Evolutionary conservation across 208 protist species (phyloP), one percentile per base, ranked within the genome.

Genomic region (Naegleria gruberi): DNA sequence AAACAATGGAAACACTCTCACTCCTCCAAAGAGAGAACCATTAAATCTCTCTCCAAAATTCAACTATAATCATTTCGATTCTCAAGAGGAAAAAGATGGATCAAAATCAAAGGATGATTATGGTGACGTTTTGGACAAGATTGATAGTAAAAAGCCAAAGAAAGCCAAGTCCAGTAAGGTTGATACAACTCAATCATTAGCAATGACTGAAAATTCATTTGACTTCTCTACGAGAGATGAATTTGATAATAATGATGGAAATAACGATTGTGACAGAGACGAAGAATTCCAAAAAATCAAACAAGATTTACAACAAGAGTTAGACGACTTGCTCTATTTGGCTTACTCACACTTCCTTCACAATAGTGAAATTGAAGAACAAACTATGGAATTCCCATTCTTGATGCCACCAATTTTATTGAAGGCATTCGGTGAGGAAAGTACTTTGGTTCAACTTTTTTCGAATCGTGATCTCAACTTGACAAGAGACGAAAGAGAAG

Each of bases 31-130:
- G 2, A 17, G 74, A 43, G 34, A 86, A 86, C 82, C 82, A 45
- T 46, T 86, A 40, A 46, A 86, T 46, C 41, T 86, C 17, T 86
- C 82, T 86, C 82, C 82, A 46, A 86, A 86, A n/a, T 86, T 86
- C n/a, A n/a, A 30, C 2, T 46, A 47, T 6, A 23, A 3, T 40
- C 42, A 43, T 5, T 26, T 23, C n/a, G 82, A 86, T n/a, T 45
- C 5, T 19, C 30, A 40, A 86, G 82, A 43, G 2, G 42, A 44
- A 34, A 19, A 41, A 41, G 73, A 41, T 10, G 73, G 73, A 41
- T 42, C 73, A 15, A 42, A 42, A 12, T 37, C n/a, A 41, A n/a
- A 41, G 1, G 12, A 82, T 82, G n/a, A 42, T 30, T n/a, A 6
- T 42, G 34, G 23, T 82, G 34, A 82, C 37, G 73, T n/a, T 6